Base-by-base conservation (phyloP, 208 protist genomes). In the Wallacemonas rigidus region DNA sequence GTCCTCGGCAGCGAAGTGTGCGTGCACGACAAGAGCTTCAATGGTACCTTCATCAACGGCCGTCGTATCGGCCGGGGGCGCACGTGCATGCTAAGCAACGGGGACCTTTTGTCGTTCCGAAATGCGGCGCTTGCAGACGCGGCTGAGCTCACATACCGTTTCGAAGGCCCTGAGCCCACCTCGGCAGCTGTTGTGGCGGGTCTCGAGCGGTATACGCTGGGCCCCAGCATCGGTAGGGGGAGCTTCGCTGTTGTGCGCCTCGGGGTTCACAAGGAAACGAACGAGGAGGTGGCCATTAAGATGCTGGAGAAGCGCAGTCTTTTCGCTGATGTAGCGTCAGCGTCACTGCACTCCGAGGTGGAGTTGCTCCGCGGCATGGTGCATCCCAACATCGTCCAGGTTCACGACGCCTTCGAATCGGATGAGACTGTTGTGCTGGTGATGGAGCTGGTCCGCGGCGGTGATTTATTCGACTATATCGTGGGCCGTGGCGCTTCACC, bases 391-490 rank as follows among this genome's bases (percentile, higher is more conserved):
- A 83, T 97, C 26, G 85, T 93, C 17, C 69, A 68, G 14, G 77
- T 92, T n/a, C 48, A 79, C 40, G 87, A 92, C 17, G 85, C 82
- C 8, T 90, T 92, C 40, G 81, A 93, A 56, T 71, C 79, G 1
- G 50, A 17, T 1, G 73, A 71, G 40, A 72, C 54, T 14, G 62
- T 95, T 5, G 89, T 79, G 45, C 80, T 97, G 6, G 80, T 97
- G 45, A 87, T 95, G 83, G 93, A 97, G 82, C 82, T 89, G 50
- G 79, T 92, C 26, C 68, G 74, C 2, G 86, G 88, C 35, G 88
- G 89, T 36, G 89, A 94, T 67, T 54, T 92, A 11, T 94, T 95
- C 54, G 90, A 94, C 62, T 93, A 93, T 77, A 74, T 95, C 51
- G 81, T 89, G 4, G 88, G 82, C 14, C 69, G 85, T 1, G 83